Conservation (phyloP, 192 early-diverging fungal species). For the Mortierella antarctica region DNA sequence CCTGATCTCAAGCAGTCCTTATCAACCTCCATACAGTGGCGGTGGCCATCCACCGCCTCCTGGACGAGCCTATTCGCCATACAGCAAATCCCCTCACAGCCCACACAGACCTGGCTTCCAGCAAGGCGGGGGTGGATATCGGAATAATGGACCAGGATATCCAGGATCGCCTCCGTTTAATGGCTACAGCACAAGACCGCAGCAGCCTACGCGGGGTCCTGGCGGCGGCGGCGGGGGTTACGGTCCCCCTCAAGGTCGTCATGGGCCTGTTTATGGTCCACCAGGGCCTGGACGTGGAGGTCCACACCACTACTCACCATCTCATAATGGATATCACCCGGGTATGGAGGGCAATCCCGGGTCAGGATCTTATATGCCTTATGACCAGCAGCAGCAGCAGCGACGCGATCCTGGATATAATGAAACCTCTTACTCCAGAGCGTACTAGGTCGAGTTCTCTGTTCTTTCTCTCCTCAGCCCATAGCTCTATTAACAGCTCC, state of each 20-base stretch:
- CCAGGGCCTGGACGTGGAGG: constrained; percentile 5
- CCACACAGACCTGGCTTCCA: no score
- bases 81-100: no score
- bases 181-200: no score
- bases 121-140: no score
- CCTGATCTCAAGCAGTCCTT: neutral
- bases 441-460: neutral
- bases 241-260: neutral
- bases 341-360: constrained; percentile 10
- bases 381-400: constrained; percentile 16
- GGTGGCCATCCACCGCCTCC: neutral
- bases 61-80: no score
- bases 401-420: constrained; percentile 19
- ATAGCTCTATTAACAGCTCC: no score
- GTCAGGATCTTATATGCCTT: constrained; percentile 15
- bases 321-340: constrained; percentile 17
- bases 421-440: neutral
- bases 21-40: neutral
- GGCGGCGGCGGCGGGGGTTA: neutral
- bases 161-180: no score
- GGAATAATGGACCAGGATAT: no score
- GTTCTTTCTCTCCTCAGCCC: no score
- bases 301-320: constrained; percentile 7
- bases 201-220: neutral
- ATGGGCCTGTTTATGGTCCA: neutral